Evolutionary conservation across 306 rosid species (phyloP), one percentile per base, ranked within the genome.

Genomic region (Cicer judaicum): DNA sequence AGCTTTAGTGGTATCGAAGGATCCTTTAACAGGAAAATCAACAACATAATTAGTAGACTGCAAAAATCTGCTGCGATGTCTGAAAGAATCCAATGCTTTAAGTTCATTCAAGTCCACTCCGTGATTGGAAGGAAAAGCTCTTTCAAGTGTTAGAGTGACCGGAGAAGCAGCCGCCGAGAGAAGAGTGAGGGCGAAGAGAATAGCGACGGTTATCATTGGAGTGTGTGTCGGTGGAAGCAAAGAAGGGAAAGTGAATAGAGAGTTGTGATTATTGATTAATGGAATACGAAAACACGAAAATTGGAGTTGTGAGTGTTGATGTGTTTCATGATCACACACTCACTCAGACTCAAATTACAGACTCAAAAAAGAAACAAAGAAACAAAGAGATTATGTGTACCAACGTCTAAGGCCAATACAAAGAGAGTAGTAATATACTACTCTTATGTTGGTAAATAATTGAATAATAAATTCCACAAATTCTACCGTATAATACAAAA

Each of bases 1-100:
- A 56, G 83, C 89, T 8, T 64, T 71, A 13, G 73, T 79, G 24
- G 99, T 96, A 82, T 94, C 88, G 76, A 82, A 94, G 48, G 89
- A 85, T 40, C 97, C 99, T 2, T 53, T 75, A 6, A 94, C 90
- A 1, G 89, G 85, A 49, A 92, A 88, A 89, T 90, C 85, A 5
- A 88, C 70, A 41, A 90, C 85, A 19, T 88, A 91, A 61, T 34
- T 43, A 1, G 86, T 76, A 44, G 89, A 77, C 78, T 92, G 97
- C 90, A 94, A 75, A 78, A 89, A 79, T 63, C 96, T 84, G 48
- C 87, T 24, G 29, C 29, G 86, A 81, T 92, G 97, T 74, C 99
- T 80, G 52, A 80, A 62, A 64, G 65, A 56, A 77, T 94, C 99
- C 61, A 89, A 48, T 2, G 82, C 85, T 65, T 78, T 89, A 68